Evolutionary conservation across 2,329 filamentous ascomycete species (phyloP).

Genomic region (Aspergillus fijiensis): DNA sequence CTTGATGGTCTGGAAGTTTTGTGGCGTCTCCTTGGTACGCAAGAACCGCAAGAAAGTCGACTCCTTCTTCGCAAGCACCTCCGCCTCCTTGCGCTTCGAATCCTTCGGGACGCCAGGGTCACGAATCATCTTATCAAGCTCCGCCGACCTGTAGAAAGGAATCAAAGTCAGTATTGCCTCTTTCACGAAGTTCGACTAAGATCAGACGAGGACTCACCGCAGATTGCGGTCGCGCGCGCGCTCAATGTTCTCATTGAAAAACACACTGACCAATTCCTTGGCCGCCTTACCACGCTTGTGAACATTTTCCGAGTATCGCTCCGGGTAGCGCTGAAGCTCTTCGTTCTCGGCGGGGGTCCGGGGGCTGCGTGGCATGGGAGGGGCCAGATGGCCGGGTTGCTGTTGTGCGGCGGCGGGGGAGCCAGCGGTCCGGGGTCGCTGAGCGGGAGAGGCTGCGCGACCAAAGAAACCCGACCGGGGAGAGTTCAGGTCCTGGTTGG

Average conservation of each 20-base stretch:
- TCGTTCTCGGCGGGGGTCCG: constrained; percentile 60
- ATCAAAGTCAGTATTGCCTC: not conserved
- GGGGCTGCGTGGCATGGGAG: constrained; percentile 62
- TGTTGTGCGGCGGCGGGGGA: constrained; percentile 54
- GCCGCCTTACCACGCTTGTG: constrained; percentile 69
- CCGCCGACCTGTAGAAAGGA: constrained; percentile 67
- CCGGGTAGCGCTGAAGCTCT: constrained; percentile 75
- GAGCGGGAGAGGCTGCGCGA: constrained; percentile 66
- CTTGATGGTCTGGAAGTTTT: constrained; percentile 95
- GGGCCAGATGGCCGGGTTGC: constrained; percentile 68
- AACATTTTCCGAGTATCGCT: constrained; percentile 84
- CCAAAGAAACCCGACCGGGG: constrained; percentile 69
- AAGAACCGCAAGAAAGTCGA: constrained; percentile 92
- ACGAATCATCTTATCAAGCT: constrained; percentile 81
- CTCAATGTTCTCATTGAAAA: constrained; percentile 99
- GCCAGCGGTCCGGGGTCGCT: constrained; percentile 79
- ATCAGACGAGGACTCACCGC: constrained; percentile 60
- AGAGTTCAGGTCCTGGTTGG: constrained; percentile 86
- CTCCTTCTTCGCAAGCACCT: constrained; percentile 81
- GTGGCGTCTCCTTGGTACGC: constrained; percentile 85
- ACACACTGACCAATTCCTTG: constrained; percentile 67
- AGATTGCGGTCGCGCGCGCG: constrained; percentile 92
- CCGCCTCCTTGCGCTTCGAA: constrained; percentile 80
- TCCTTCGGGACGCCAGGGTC: constrained; percentile 72
- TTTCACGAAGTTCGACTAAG: too few species aligned